Conservation (phyloP, 768 basidiomycete species). For the Boletus sp. region DNA sequence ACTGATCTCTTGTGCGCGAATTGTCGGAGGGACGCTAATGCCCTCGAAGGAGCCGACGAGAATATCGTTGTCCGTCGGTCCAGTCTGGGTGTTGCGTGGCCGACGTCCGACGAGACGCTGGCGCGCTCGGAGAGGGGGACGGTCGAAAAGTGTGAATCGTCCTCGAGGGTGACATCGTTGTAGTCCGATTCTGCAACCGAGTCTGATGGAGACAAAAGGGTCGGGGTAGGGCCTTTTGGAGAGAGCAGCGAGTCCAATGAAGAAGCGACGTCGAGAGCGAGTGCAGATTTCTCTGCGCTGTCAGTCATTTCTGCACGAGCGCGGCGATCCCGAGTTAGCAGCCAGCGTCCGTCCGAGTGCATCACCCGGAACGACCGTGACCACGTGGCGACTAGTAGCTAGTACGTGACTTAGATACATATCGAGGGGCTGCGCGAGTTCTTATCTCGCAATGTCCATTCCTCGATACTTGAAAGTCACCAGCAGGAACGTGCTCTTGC, state of each 20-base stretch:
- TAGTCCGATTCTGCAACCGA: slow-evolving; percentile 61
- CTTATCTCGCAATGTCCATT: slow-evolving; percentile 10
- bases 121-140: slow-evolving; percentile 42
- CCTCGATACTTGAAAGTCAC: slow-evolving; percentile 41
- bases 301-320: slow-evolving; percentile 18
- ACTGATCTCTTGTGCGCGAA: slow-evolving; percentile 59
- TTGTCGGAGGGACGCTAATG: slow-evolving; percentile 22
- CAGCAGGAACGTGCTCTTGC: slow-evolving; percentile 58
- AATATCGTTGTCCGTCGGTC: slow-evolving; percentile 31
- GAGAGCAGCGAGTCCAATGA: slow-evolving; percentile 51
- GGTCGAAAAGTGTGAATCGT: slow-evolving; percentile 50
- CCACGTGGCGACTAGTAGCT: no score
- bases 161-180: slow-evolving; percentile 54
- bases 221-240: slow-evolving; percentile 38
- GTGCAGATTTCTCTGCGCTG: slow-evolving; percentile 12
- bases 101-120: slow-evolving; percentile 33
- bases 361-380: no score
- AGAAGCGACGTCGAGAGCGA: slow-evolving; percentile 16
- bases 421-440: no score
- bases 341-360: no score
- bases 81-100: slow-evolving; percentile 18
- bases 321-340: background rate
- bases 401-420: no score
- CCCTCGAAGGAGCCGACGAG: slow-evolving; percentile 23
- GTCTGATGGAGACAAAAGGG: slow-evolving; percentile 30